Conservation (phyloP, 352 stramenopile genomes). For the Globisporangium takayamanum region DNA sequence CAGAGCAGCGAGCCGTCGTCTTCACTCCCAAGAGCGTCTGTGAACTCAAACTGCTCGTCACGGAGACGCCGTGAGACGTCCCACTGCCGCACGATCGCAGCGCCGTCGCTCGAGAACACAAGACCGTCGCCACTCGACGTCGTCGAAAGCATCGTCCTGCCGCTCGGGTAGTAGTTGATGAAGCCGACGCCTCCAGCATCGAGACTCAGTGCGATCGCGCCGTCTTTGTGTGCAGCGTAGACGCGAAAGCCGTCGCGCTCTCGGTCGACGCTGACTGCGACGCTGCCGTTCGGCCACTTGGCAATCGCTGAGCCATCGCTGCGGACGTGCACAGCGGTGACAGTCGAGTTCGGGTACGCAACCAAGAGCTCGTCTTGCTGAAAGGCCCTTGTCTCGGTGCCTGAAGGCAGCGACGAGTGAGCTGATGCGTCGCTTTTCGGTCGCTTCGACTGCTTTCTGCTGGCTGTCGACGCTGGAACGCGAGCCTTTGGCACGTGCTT, state of each 20-base stretch:
- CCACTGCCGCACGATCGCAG: constrained; percentile 54
- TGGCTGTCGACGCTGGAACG: not conserved
- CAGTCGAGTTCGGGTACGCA: constrained; percentile 41
- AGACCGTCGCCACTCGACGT: constrained; percentile 55
- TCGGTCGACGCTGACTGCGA: constrained; percentile 63
- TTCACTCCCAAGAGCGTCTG: constrained; percentile 25
- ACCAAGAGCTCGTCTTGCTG: constrained; percentile 33
- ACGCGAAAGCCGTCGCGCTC: constrained; percentile 55
- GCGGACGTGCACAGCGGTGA: constrained; percentile 48
- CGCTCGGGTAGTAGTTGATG: constrained; percentile 74
- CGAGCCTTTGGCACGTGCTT: constrained; percentile 25
- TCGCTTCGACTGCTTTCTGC: constrained; percentile 1
- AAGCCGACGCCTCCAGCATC: constrained; percentile 60
- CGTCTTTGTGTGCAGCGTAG: constrained; percentile 69
- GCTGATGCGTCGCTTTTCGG: constrained; percentile 5
- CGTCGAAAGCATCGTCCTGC: constrained; percentile 65
- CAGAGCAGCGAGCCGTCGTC: constrained; percentile 35
- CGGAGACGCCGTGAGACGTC: constrained; percentile 29
- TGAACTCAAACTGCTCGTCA: constrained; percentile 32
- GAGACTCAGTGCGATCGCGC: constrained; percentile 57
- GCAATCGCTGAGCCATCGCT: constrained; percentile 56
- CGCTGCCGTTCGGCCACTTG: constrained; percentile 55
- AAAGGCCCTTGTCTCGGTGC: constrained; percentile 14
- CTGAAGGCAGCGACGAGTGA: constrained; percentile 1
- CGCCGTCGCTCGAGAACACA: constrained; percentile 37